A percentile compares a stretch with the other conserved stretches of the same genome.
phyloP scores from a whole-genome alignment of 148 eudicot species.

The Pouteria glomerata region DNA sequence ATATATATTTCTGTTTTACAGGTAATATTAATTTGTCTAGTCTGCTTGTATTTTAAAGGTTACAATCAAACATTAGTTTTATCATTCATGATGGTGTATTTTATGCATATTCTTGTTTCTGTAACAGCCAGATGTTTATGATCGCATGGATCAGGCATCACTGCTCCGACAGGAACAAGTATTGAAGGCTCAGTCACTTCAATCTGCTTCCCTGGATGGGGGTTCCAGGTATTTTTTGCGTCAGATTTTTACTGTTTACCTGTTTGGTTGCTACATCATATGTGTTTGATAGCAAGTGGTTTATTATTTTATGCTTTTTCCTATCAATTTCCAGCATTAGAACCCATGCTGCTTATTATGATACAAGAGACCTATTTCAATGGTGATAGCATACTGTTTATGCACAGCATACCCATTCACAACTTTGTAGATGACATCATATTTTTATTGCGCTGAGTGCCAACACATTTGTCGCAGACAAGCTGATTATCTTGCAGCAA shows the following conservation, averaged over 20 bases:
- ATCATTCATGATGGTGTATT: background rate
- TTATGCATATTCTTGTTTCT: background rate
- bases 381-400: slow-evolving; percentile 16
- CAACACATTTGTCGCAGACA: slow-evolving; percentile 95
- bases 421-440: slow-evolving; percentile 20
- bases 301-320: background rate
- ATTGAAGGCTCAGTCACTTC: slow-evolving; percentile 67
- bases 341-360: slow-evolving; percentile 8
- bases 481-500: slow-evolving; percentile 87
- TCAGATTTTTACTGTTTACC: slow-evolving; percentile 6
- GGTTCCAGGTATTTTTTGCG: slow-evolving; percentile 60
- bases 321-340: no score
- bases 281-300: slow-evolving; percentile 7
- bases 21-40: background rate
- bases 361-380: background rate
- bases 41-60: background rate
- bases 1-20: background rate
- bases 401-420: slow-evolving; percentile 15
- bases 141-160: slow-evolving; percentile 70
- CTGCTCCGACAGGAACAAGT: slow-evolving; percentile 57
- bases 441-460: slow-evolving; percentile 56
- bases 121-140: slow-evolving; percentile 68
- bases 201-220: slow-evolving; percentile 70
- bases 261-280: slow-evolving; percentile 11
- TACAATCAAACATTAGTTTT: background rate